phyloP scores from a whole-genome alignment of 495 filamentous ascomycete genomes.

The Hyaloscypha bicolor region DNA sequence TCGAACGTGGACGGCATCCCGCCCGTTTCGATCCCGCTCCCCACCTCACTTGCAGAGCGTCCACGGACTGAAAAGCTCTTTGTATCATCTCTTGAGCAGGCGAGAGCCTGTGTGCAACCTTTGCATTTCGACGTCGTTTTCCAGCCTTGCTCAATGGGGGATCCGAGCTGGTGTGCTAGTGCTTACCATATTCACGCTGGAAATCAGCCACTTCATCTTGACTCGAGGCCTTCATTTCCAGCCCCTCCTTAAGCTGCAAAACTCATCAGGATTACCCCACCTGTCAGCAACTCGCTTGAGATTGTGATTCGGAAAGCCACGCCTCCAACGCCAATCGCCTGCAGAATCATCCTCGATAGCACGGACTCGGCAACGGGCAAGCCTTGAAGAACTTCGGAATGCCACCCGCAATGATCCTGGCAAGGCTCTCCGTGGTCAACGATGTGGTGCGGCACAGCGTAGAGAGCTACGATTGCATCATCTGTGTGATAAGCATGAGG shows the following conservation, averaged over 20 bases:
- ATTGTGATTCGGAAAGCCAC: not conserved
- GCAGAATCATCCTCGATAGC: conserved; percentile 6
- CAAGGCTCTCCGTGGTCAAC: not conserved
- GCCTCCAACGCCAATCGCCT: conserved; percentile 2
- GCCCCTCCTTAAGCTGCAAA: conserved; percentile 15
- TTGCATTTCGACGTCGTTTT: not conserved
- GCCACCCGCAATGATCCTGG: not conserved
- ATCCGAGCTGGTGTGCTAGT: conserved; percentile 13
- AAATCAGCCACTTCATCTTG: conserved; percentile 19
- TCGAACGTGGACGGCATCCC: not conserved
- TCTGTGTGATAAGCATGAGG: not conserved
- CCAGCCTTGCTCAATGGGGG: conserved; percentile 22
- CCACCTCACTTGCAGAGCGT: not conserved
- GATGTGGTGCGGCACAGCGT: not conserved
- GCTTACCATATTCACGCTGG: conserved; percentile 22
- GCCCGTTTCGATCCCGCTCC: not conserved
- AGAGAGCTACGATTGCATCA: not conserved
- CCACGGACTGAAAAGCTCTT: not conserved
- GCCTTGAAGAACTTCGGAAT: not conserved
- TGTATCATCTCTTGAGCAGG: not conserved
- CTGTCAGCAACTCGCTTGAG: conserved; percentile 28
- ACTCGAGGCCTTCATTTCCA: conserved; percentile 1
- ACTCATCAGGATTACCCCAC: conserved; percentile 17
- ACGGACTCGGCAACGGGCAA: conserved; percentile 3
- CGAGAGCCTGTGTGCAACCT: not conserved